Percentiles rank a stretch among this genome's conserved stretches.
These are phyloP conservation scores for Achaetomium macrosporum DNA, from an alignment of 2,329 filamentous ascomycete genomes.

Conservation along the genomic window DNA sequence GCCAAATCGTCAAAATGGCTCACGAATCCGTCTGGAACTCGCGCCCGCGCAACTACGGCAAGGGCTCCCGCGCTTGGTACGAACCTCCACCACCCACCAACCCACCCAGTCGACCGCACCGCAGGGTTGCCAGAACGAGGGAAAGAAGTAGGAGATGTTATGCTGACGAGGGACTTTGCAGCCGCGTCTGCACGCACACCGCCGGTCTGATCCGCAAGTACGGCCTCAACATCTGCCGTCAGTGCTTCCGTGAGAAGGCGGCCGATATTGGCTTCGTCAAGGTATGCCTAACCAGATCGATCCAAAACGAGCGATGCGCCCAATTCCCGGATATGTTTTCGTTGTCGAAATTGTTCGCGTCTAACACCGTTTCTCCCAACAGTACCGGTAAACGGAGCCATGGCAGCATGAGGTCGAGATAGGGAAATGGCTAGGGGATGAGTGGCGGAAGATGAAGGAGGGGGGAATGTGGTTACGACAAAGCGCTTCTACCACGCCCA, in stretches of 20 bases:
- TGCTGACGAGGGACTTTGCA: conserved; percentile 27
- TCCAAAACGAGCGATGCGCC: neutral
- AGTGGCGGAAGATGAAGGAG: neutral
- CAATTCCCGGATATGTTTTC: neutral
- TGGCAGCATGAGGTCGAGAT: conserved; percentile 1
- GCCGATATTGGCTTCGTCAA: conserved; percentile 69
- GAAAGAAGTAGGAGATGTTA: conserved; percentile 15
- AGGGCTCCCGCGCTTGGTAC: conserved; percentile 91
- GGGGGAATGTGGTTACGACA: neutral
- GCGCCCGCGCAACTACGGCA: conserved; percentile 93
- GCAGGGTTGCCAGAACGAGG: conserved; percentile 5
- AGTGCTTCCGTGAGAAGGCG: conserved; percentile 71
- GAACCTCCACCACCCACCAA: conserved; percentile 11
- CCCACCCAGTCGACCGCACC: neutral
- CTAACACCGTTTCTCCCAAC: conserved; percentile 5
- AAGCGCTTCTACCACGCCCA: neutral
- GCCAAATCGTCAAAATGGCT: conserved; percentile 49
- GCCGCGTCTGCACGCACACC: conserved; percentile 77
- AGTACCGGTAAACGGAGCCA: conserved; percentile 22
- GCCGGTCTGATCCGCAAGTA: conserved; percentile 99
- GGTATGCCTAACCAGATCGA: conserved; percentile 36
- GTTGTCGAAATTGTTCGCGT: neutral
- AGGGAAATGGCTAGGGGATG: neutral
- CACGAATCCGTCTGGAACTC: conserved; percentile 99
- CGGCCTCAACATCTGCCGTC: conserved; percentile 83